These are phyloP conservation scores for Boletus vinaceobasis DNA, from an alignment of 768 basidiomycete species.

Conservation along the genomic window DNA sequence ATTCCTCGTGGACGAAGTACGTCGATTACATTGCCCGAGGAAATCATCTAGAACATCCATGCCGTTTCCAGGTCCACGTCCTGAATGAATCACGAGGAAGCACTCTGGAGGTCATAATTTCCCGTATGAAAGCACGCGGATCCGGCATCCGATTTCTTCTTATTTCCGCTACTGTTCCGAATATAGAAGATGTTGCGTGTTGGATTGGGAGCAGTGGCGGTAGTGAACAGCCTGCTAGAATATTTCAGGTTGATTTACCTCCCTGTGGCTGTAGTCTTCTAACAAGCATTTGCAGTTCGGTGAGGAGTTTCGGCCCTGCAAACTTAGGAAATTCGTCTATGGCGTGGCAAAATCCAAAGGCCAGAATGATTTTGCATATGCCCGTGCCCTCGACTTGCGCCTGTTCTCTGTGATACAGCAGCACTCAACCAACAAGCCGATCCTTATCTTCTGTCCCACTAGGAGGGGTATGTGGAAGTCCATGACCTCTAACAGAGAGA, in stretches of 20 bases:
- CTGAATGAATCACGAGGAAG: conserved; percentile 89
- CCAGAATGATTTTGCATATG: conserved; percentile 79
- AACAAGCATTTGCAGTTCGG: conserved; percentile 61
- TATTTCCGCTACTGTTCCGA: conserved; percentile 92
- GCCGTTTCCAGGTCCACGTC: conserved; percentile 70
- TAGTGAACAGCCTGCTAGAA: conserved; percentile 45
- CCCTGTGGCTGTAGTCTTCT: not conserved
- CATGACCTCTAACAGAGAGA: not conserved
- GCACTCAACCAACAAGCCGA: conserved; percentile 77
- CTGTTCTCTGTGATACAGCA: conserved; percentile 70
- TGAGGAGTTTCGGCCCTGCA: conserved; percentile 88
- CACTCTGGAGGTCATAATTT: conserved; percentile 90
- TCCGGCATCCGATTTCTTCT: conserved; percentile 76
- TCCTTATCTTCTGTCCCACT: conserved; percentile 85
- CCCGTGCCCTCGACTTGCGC: conserved; percentile 64
- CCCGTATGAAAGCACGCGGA: conserved; percentile 83
- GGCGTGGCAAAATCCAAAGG: conserved; percentile 59
- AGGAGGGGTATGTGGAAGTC: conserved; percentile 59
- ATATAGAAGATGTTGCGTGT: conserved; percentile 81
- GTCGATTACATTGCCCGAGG: conserved; percentile 1
- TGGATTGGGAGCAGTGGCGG: conserved; percentile 67
- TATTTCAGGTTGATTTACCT: conserved; percentile 58
- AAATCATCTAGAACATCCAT: not conserved
- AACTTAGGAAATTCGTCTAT: conserved; percentile 68
- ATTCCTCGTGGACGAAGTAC: conserved; percentile 89